Base-by-base conservation (phyloP, 768 basidiomycete species). In the Russula brevipes region DNA sequence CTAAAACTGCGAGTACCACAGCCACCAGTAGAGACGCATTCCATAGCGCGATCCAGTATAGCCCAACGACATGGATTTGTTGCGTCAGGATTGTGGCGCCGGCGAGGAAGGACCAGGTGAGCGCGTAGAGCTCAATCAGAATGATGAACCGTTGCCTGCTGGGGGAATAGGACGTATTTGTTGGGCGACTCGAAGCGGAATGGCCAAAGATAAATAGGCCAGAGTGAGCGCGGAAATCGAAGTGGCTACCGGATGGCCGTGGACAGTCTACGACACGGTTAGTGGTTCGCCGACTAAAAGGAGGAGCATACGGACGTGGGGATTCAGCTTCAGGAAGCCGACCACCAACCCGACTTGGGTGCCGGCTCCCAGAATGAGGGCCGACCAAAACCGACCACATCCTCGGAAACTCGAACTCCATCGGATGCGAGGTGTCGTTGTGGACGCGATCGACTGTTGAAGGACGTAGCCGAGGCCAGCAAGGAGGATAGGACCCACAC, bases 371-470 rank as follows among this genome's bases (percentile, higher is more conserved):
- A 85, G 66, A 9, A 78, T 51, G 42, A 89, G 67, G 1, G 85
- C 79, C 0, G 85, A 66, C 83, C 87, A 89, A 69, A 91, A 86
- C 60, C 83, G 82, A 30, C 77, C 74, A 74, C 84, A 85, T 47
- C 74, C 76, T 76, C 67, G 49, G 24, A 64, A 64, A 45, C 61
- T 60, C 36, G 68, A 39, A 14, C 61, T 36, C 38, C 61, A 65
- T 60, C 11, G 24, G 2, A 17, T 24, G 12, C 9, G 58, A 36
- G 31, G 24, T 30, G 52, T 58, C 59, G 52, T 45, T 46, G 57
- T 17, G 45, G 24, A 39, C 33, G 31, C 12, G 38, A 59, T 65
- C 24, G 50, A 30, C 35, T 70, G 66, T 16, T 57, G 67, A 17
- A 65, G 67, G 17, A 75, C 60, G 5, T 74, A 68, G 1, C 75